These are phyloP conservation scores for Globisporangium irregulare DNA, from an alignment of 352 stramenopile species.

Conservation along the genomic window DNA sequence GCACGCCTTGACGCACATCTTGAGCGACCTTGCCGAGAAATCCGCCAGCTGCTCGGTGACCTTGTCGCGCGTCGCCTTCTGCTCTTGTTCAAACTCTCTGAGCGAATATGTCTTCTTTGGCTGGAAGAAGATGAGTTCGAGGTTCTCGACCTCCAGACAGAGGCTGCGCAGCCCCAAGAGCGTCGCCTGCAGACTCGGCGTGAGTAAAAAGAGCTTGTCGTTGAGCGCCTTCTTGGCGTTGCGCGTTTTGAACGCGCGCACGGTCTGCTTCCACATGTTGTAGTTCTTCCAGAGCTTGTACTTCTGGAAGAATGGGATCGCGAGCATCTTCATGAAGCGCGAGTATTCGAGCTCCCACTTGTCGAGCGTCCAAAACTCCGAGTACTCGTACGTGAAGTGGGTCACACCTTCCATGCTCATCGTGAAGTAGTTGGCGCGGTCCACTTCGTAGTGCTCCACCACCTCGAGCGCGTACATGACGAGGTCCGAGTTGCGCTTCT, in stretches of 20 bases:
- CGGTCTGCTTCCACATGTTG: slow-evolving; percentile 89
- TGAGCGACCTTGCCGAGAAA: slow-evolving; percentile 69
- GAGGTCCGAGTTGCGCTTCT: slow-evolving; percentile 56
- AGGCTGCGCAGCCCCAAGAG: slow-evolving; percentile 74
- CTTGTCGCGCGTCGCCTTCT: slow-evolving; percentile 46
- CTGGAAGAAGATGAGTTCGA: slow-evolving; percentile 72
- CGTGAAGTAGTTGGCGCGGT: slow-evolving; percentile 90
- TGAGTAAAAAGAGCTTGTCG: slow-evolving; percentile 87
- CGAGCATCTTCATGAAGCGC: slow-evolving; percentile 89
- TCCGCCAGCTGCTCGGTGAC: slow-evolving; percentile 54
- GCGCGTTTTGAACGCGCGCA: slow-evolving; percentile 85
- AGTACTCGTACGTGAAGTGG: slow-evolving; percentile 85
- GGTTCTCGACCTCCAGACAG: slow-evolving; percentile 62
- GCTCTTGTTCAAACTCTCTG: slow-evolving; percentile 74
- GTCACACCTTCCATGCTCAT: slow-evolving; percentile 91
- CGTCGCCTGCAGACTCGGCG: slow-evolving; percentile 76
- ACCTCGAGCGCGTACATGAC: slow-evolving; percentile 85
- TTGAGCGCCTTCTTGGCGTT: slow-evolving; percentile 82
- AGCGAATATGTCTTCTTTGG: slow-evolving; percentile 76
- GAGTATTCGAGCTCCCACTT: slow-evolving; percentile 93
- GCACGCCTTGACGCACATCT: slow-evolving; percentile 87
- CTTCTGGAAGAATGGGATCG: slow-evolving; percentile 90
- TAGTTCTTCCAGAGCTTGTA: slow-evolving; percentile 95
- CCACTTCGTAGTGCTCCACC: slow-evolving; percentile 80
- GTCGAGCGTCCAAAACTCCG: slow-evolving; percentile 90